A percentile compares a stretch with the other conserved stretches of the same genome.
These are phyloP conservation scores for Volvariella surrecta DNA, from an alignment of 1,284 basidiomycete species.

Conservation along the genomic window DNA sequence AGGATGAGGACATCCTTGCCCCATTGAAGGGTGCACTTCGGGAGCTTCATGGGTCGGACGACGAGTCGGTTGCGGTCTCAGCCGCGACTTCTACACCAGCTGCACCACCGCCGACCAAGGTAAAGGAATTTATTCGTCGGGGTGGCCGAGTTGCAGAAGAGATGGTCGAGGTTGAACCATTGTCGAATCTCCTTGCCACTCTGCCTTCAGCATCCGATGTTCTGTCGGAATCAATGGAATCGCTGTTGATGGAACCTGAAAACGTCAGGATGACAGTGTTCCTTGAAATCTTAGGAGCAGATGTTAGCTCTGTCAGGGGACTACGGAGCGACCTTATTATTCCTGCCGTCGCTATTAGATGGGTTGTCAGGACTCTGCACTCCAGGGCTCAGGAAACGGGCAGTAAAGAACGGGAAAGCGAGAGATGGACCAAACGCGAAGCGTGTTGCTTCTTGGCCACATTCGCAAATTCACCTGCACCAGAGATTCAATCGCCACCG, in stretches of 20 bases:
- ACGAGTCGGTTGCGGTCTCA: constrained; percentile 6
- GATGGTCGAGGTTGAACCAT: constrained; percentile 39
- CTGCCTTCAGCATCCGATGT: constrained; percentile 22
- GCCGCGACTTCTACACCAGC: constrained; percentile 22
- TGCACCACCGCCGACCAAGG: constrained; percentile 23
- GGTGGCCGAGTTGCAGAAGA: constrained; percentile 59
- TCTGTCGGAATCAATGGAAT: not conserved
- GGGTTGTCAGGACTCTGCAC: constrained; percentile 45
- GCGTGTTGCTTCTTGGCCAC: constrained; percentile 54
- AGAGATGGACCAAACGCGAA: constrained; percentile 65
- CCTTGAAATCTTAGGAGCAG: constrained; percentile 49
- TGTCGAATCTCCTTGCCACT: constrained; percentile 37
- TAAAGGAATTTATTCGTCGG: constrained; percentile 67
- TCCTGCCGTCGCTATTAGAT: constrained; percentile 48
- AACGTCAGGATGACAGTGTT: constrained; percentile 50
- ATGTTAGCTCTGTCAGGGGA: constrained; percentile 35
- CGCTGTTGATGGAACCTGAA: constrained; percentile 37
- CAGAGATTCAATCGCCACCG: constrained; percentile 16
- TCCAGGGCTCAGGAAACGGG: constrained; percentile 37
- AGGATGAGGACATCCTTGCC: constrained; percentile 47
- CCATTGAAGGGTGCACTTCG: constrained; percentile 62
- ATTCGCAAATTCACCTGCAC: constrained; percentile 21
- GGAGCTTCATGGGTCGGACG: constrained; percentile 37
- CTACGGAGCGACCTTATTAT: constrained; percentile 38
- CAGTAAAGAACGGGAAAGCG: constrained; percentile 47